Percentiles rank a stretch among this genome's conserved stretches.
These are phyloP conservation scores for Colletotrichum cuscutae DNA, from an alignment of 2,329 filamentous ascomycete species.

Conservation along the genomic window DNA sequence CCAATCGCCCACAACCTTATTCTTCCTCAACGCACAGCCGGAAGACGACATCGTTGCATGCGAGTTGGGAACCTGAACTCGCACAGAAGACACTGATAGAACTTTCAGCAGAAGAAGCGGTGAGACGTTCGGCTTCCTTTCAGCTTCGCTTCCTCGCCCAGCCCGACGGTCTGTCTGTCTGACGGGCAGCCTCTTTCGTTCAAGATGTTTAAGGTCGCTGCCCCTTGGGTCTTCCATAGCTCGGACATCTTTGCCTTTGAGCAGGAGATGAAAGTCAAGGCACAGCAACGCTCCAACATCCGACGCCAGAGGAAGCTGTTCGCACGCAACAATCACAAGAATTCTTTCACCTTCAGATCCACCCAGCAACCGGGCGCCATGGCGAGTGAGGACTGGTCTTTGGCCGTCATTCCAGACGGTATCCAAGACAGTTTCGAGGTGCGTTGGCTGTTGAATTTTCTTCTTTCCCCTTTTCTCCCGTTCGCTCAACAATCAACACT, in stretches of 20 bases:
- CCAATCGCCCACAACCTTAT: background rate
- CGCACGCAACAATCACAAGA: slow-evolving; percentile 18
- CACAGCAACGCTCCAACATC: slow-evolving; percentile 19
- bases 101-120: slow-evolving; percentile 15
- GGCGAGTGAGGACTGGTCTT: slow-evolving; percentile 21
- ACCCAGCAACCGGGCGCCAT: slow-evolving; percentile 18
- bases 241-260: slow-evolving; percentile 32
- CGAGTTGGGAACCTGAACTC: slow-evolving; percentile 10
- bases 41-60: slow-evolving; percentile 33
- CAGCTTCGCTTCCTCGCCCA: background rate
- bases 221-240: slow-evolving; percentile 28
- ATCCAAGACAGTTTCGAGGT: slow-evolving; percentile 36
- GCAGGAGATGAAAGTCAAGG: slow-evolving; percentile 19
- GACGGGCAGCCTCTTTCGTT: background rate
- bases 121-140: background rate
- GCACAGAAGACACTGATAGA: slow-evolving; percentile 16
- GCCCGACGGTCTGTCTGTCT: background rate
- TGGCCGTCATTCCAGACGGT: slow-evolving; percentile 12
- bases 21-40: slow-evolving; percentile 20
- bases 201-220: slow-evolving; percentile 35
- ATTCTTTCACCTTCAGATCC: slow-evolving; percentile 12
- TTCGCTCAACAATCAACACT: background rate
- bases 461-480: background rate
- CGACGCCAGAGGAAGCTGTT: slow-evolving; percentile 24
- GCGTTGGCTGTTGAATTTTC: slow-evolving; percentile 1